Conservation (phyloP, 805 yeast species). For the Jamesozyma lodderae region DNA sequence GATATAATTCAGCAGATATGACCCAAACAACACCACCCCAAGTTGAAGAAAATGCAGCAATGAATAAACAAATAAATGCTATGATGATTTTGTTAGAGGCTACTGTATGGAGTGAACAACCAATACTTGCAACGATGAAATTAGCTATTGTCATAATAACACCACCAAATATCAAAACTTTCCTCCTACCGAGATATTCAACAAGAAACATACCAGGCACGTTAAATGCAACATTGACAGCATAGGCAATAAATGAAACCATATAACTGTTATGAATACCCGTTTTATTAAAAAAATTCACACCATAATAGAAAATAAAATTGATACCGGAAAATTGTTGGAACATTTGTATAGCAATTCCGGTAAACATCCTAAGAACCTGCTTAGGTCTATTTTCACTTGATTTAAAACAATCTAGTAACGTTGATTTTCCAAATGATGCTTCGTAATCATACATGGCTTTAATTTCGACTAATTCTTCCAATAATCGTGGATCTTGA, state of each 20-base stretch:
- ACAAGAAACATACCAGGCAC: slow-evolving; percentile 75
- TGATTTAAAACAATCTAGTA: slow-evolving; percentile 50
- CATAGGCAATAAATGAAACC: slow-evolving; percentile 68
- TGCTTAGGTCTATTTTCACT: slow-evolving; percentile 51
- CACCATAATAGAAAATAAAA: slow-evolving; percentile 84
- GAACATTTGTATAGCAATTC: slow-evolving; percentile 59
- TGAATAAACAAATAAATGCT: slow-evolving; percentile 60
- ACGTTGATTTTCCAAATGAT: slow-evolving; percentile 43
- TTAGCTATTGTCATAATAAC: slow-evolving; percentile 59
- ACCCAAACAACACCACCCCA: slow-evolving; percentile 90
- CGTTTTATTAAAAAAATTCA: slow-evolving; percentile 61
- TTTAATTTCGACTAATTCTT: slow-evolving; percentile 65
- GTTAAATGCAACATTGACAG: slow-evolving; percentile 71
- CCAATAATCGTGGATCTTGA: slow-evolving; percentile 55
- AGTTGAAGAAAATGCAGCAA: slow-evolving; percentile 67
- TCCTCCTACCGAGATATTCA: slow-evolving; percentile 75
- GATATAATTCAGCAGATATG: slow-evolving; percentile 53
- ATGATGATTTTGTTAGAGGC: slow-evolving; percentile 45
- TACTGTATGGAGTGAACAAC: slow-evolving; percentile 38
- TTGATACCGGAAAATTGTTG: slow-evolving; percentile 91
- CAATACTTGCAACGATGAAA: slow-evolving; percentile 60
- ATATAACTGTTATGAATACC: slow-evolving; percentile 60
- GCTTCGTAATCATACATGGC: slow-evolving; percentile 66
- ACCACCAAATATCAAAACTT: slow-evolving; percentile 63
- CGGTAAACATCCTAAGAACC: slow-evolving; percentile 50